Evolutionary conservation across 2,329 filamentous ascomycete genomes (phyloP).

Genomic region (Ilyonectria mors-panacis): DNA sequence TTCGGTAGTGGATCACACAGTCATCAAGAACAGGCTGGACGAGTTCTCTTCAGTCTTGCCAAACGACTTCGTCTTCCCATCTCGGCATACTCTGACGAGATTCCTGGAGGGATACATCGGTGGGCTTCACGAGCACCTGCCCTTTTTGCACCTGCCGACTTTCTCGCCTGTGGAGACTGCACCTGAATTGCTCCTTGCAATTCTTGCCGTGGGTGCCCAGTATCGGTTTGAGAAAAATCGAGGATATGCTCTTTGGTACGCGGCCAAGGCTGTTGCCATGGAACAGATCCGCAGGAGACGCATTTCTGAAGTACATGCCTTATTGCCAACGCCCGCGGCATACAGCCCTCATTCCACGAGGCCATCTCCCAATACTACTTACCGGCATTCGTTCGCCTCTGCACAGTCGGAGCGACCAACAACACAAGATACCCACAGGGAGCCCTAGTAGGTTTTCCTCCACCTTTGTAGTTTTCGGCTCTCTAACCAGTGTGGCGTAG

Average conservation of each 20-base stretch:
- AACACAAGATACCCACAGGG: slow-evolving; percentile 71
- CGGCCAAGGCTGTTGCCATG: slow-evolving; percentile 69
- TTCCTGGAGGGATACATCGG: slow-evolving; percentile 80
- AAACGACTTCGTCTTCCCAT: slow-evolving; percentile 76
- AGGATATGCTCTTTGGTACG: slow-evolving; percentile 74
- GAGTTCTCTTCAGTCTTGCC: slow-evolving; percentile 74
- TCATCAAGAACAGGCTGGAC: slow-evolving; percentile 71
- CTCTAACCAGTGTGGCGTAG: slow-evolving; percentile 50
- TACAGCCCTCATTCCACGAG: slow-evolving; percentile 74
- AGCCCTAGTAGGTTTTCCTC: slow-evolving; percentile 67
- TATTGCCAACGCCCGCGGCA: slow-evolving; percentile 70
- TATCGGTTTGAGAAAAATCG: slow-evolving; percentile 74
- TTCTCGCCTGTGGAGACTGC: slow-evolving; percentile 75
- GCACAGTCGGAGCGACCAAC: slow-evolving; percentile 70
- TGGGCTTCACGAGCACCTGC: slow-evolving; percentile 73
- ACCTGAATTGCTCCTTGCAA: slow-evolving; percentile 76
- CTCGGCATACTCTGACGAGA: slow-evolving; percentile 76
- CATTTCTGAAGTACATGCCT: slow-evolving; percentile 69
- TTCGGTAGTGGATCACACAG: slow-evolving; percentile 67
- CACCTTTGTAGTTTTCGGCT: background rate
- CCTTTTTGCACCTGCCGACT: slow-evolving; percentile 78
- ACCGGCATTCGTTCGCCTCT: slow-evolving; percentile 72
- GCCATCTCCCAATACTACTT: slow-evolving; percentile 70
- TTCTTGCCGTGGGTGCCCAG: slow-evolving; percentile 77
- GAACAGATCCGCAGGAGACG: slow-evolving; percentile 72